These are phyloP conservation scores for Pseudocercospora fuligena DNA, from an alignment of 2,329 filamentous ascomycete species.

Conservation along the genomic window DNA sequence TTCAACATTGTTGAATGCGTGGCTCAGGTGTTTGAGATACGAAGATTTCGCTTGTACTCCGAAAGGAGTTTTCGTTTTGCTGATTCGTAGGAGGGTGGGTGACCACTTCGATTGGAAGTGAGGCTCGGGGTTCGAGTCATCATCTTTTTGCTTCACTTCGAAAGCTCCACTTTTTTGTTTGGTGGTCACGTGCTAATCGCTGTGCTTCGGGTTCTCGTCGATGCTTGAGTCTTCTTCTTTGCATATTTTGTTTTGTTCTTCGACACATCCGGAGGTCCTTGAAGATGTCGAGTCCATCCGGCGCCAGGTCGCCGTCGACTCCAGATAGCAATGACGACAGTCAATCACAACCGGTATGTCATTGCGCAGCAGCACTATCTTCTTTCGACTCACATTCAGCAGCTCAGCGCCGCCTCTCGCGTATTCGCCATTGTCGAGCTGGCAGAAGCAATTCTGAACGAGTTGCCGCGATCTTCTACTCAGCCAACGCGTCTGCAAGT, in stretches of 20 bases:
- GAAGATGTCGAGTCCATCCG: background rate
- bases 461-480: background rate
- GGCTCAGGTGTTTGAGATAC: background rate
- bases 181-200: background rate
- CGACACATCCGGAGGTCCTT: background rate
- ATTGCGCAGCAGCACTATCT: background rate
- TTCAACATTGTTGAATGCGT: background rate
- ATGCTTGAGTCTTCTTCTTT: background rate
- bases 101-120: background rate
- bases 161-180: background rate
- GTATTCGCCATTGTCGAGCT: background rate
- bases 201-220: background rate
- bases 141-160: background rate
- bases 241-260: background rate
- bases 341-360: background rate
- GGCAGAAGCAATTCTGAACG: background rate
- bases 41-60: background rate
- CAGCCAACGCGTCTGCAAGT: background rate
- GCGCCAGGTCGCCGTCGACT: background rate
- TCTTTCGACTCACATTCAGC: background rate
- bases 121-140: background rate
- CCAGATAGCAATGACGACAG: background rate
- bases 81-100: background rate
- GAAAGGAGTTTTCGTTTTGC: background rate
- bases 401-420: background rate